phyloP scores from a whole-genome alignment of 2,329 filamentous ascomycete species.

The Exutisphaerella laricina region DNA sequence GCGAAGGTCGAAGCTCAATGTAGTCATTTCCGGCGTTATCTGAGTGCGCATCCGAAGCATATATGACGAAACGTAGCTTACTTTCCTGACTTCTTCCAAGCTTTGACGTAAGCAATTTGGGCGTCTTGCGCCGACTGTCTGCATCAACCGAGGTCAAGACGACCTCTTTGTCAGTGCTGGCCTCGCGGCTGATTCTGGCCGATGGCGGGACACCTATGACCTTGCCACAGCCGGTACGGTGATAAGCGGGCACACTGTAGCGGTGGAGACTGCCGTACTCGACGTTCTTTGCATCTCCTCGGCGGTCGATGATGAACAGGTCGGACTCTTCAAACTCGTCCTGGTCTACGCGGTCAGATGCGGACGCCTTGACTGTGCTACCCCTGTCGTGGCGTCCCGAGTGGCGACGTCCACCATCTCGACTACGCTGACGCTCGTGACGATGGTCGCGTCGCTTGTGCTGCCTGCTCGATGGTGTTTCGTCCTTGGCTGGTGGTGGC shows the following conservation, averaged over 20 bases:
- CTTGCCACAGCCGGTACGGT: constrained; percentile 60
- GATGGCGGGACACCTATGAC: constrained; percentile 61
- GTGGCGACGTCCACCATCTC: neutral
- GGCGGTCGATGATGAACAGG: constrained; percentile 61
- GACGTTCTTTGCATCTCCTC: constrained; percentile 70
- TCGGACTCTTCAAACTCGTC: constrained; percentile 25
- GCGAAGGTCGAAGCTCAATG: constrained; percentile 14
- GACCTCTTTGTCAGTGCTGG: constrained; percentile 45
- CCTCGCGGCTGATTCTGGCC: constrained; percentile 62
- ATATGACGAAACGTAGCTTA: constrained; percentile 8
- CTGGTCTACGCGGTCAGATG: too few species aligned
- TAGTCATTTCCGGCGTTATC: constrained; percentile 14
- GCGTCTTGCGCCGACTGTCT: neutral
- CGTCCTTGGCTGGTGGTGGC: constrained; percentile 6
- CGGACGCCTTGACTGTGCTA: too few species aligned
- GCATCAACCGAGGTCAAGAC: constrained; percentile 3
- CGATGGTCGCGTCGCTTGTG: constrained; percentile 1
- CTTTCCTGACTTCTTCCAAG: constrained; percentile 7
- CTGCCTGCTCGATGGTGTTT: neutral
- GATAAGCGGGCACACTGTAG: constrained; percentile 66
- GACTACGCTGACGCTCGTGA: neutral
- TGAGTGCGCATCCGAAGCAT: neutral
- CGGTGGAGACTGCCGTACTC: constrained; percentile 69
- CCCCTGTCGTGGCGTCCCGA: too few species aligned
- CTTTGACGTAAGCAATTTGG: constrained; percentile 15